Conservation (phyloP, 495 filamentous ascomycete genomes). For the Chlorociboria aeruginascens region DNA sequence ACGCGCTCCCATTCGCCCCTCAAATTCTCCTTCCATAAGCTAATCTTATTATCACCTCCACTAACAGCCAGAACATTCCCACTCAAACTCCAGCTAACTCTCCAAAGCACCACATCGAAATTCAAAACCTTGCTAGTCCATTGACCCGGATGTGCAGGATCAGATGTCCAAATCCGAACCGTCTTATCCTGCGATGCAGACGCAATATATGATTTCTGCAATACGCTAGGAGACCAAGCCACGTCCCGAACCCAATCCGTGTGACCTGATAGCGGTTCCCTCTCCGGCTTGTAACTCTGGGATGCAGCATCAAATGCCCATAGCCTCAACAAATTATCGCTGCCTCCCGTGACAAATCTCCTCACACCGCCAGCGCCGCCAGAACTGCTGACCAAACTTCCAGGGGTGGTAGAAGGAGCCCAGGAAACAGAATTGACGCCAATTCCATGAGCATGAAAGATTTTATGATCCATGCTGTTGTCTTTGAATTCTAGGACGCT, state of each 20-base stretch:
- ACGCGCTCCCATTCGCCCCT: conserved; percentile 85
- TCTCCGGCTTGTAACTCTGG: conserved; percentile 39
- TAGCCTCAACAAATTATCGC: conserved; percentile 83
- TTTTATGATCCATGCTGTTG: conserved; percentile 72
- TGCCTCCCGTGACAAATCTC: conserved; percentile 86
- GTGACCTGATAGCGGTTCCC: conserved; percentile 57
- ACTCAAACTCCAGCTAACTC: conserved; percentile 94
- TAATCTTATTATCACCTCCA: conserved; percentile 94
- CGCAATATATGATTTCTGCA: conserved; percentile 92
- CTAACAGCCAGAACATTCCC: conserved; percentile 93
- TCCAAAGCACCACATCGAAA: conserved; percentile 86
- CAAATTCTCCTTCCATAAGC: conserved; percentile 74
- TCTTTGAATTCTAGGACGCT: conserved; percentile 93
- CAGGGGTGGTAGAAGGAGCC: conserved; percentile 74
- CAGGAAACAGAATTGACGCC: conserved; percentile 93
- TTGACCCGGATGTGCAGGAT: conserved; percentile 43
- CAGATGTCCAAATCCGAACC: conserved; percentile 89
- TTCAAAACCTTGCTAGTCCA: conserved; percentile 77
- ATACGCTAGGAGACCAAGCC: conserved; percentile 86
- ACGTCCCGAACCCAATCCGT: conserved; percentile 98
- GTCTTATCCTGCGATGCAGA: conserved; percentile 92
- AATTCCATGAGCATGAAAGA: conserved; percentile 83
- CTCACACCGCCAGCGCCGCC: conserved; percentile 47
- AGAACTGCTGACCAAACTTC: conserved; percentile 62
- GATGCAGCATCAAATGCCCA: conserved; percentile 50